A percentile compares a stretch with the other conserved stretches of the same genome.
phyloP scores from a whole-genome alignment of 2,329 filamentous ascomycete species.

The Beauveria sp. region DNA sequence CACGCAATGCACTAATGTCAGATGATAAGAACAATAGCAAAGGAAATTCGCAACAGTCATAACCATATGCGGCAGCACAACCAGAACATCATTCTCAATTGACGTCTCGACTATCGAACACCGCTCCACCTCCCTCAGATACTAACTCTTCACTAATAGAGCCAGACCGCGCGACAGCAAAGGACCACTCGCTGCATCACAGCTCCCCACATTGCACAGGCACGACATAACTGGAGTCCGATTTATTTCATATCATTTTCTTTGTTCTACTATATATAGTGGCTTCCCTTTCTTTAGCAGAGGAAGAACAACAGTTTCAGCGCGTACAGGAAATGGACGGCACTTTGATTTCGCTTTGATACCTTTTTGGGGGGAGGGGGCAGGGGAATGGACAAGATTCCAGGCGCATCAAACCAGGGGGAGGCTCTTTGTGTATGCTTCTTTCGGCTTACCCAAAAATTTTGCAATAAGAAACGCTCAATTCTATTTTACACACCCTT shows the following conservation, averaged over 20 bases:
- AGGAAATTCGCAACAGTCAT: no score
- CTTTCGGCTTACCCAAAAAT: background rate
- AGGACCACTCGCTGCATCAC: background rate
- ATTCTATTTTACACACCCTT: background rate
- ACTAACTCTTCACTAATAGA: no score
- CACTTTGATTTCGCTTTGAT: background rate
- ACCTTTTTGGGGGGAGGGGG: background rate
- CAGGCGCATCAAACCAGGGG: background rate
- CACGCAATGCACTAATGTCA: no score
- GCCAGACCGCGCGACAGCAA: background rate
- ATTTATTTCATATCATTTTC: background rate
- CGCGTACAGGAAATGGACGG: background rate
- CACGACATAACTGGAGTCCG: background rate
- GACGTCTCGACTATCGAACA: no score
- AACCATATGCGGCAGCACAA: no score
- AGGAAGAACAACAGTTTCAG: background rate
- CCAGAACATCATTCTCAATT: no score
- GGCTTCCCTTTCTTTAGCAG: background rate
- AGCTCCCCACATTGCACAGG: background rate
- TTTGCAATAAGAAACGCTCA: background rate
- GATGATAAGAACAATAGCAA: no score
- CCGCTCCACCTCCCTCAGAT: no score
- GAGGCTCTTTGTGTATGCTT: background rate
- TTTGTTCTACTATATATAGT: background rate
- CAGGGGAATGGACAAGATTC: background rate